Conservation (phyloP, 176 grass and related monocot species). For the Poa pratensis region DNA sequence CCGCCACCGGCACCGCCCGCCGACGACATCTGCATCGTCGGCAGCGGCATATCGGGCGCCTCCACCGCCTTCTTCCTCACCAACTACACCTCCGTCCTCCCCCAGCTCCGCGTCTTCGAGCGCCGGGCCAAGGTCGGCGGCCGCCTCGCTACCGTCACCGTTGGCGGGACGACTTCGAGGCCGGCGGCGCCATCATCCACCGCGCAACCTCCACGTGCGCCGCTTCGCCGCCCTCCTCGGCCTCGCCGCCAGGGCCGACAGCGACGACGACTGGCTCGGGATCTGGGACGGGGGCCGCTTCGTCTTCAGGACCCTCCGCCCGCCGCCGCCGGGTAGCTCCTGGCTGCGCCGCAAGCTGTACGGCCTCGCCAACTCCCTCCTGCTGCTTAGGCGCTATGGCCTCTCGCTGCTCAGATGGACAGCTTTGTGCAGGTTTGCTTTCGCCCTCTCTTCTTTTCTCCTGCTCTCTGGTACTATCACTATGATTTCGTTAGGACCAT, state of each 20-base stretch:
- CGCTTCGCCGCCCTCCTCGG: conserved; percentile 66
- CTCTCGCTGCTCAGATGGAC: conserved; percentile 70
- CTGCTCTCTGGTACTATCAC: no score
- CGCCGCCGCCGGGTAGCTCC: conserved; percentile 48
- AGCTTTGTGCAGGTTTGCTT: conserved; percentile 57
- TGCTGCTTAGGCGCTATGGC: conserved; percentile 69
- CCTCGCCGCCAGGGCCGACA: conserved; percentile 34
- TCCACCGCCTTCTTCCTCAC: conserved; percentile 86
- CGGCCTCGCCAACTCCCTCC: conserved; percentile 56
- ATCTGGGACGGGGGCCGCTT: conserved; percentile 78
- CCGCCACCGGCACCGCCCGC: neutral
- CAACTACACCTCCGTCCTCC: conserved; percentile 53
- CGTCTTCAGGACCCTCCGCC: conserved; percentile 70
- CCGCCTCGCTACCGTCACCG: conserved; percentile 61
- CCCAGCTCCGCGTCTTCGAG: conserved; percentile 73
- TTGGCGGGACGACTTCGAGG: conserved; percentile 74
- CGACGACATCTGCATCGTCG: conserved; percentile 74
- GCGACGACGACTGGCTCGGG: conserved; percentile 66
- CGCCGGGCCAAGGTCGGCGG: conserved; percentile 58
- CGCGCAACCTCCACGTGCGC: conserved; percentile 66
- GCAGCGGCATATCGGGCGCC: conserved; percentile 76
- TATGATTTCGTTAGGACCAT: neutral
- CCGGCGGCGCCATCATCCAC: conserved; percentile 81
- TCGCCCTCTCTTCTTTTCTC: neutral
- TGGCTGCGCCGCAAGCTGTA: conserved; percentile 60